Evolutionary conservation across 2,329 filamentous ascomycete genomes (phyloP).

Genomic region (Exophiala sp.): DNA sequence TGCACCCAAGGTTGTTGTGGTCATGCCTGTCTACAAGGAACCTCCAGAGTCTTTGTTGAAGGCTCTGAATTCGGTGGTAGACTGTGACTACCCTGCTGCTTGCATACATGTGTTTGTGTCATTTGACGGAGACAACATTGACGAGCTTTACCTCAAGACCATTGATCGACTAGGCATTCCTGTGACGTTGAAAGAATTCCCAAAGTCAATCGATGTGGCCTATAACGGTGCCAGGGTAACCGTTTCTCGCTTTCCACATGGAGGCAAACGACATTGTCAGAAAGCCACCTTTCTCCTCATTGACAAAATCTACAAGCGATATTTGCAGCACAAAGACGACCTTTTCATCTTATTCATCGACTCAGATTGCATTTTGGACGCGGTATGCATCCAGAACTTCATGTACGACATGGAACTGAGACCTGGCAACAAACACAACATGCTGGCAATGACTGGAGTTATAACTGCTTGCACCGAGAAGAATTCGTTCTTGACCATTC

Average conservation of each 20-base stretch:
- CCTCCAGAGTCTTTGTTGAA: conserved; percentile 77
- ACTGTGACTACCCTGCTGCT: conserved; percentile 86
- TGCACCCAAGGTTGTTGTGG: conserved; percentile 89
- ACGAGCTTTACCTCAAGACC: conserved; percentile 83
- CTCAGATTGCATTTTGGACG: conserved; percentile 91
- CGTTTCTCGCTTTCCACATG: conserved; percentile 86
- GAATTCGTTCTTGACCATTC: conserved; percentile 81
- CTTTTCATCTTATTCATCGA: conserved; percentile 96
- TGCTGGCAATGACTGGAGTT: conserved; percentile 96
- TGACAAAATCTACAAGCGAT: conserved; percentile 84
- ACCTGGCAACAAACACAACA: conserved; percentile 83
- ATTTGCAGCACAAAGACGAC: conserved; percentile 82
- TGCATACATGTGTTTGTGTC: conserved; percentile 95
- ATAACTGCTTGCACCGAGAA: conserved; percentile 91
- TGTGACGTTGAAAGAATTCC: conserved; percentile 70
- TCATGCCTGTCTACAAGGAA: conserved; percentile 97
- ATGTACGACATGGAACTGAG: conserved; percentile 98
- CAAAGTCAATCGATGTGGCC: conserved; percentile 82
- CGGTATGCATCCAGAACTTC: conserved; percentile 91
- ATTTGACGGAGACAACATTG: conserved; percentile 85
- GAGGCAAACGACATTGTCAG: conserved; percentile 90
- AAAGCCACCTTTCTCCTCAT: conserved; percentile 91
- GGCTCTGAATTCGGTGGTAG: conserved; percentile 85
- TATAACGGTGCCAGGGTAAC: conserved; percentile 83
- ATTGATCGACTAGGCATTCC: conserved; percentile 82